Percentiles rank a stretch among this genome's conserved stretches.
Conservation (phyloP, 1,284 basidiomycete genomes). For the Trichosporon asahii region DNA sequence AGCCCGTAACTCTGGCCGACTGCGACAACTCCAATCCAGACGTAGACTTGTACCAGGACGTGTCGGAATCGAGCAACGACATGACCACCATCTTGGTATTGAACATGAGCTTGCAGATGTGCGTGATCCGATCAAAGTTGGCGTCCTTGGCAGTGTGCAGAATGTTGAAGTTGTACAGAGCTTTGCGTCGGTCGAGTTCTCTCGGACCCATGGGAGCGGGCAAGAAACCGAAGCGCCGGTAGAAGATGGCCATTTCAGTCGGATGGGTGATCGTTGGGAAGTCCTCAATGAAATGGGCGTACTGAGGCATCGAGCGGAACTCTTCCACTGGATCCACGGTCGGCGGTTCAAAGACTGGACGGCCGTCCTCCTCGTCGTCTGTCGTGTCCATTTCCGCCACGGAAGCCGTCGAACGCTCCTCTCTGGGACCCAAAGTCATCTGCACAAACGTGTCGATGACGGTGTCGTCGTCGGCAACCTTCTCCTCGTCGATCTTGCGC, state of each 20-base stretch:
- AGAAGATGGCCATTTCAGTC: conserved; percentile 54
- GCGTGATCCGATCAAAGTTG: conserved; percentile 89
- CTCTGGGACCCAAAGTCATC: not conserved
- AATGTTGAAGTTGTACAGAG: conserved; percentile 77
- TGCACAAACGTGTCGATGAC: not conserved
- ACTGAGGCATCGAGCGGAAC: conserved; percentile 5
- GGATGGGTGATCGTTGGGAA: conserved; percentile 12
- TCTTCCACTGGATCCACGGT: not conserved
- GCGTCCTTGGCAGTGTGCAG: conserved; percentile 76
- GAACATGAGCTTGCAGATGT: conserved; percentile 86
- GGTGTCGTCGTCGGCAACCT: not conserved
- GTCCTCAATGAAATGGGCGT: not conserved
- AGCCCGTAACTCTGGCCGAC: conserved; percentile 11
- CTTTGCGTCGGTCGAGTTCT: conserved; percentile 72
- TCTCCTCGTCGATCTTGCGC: not conserved
- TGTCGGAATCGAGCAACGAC: conserved; percentile 72
- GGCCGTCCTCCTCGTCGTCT: not conserved
- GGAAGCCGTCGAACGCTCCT: not conserved
- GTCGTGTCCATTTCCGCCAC: not conserved
- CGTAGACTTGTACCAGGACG: conserved; percentile 83
- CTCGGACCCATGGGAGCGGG: conserved; percentile 74
- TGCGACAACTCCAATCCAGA: conserved; percentile 59
- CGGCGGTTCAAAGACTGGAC: not conserved
- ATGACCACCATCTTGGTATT: conserved; percentile 78
- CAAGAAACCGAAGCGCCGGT: conserved; percentile 66